phyloP scores from a whole-genome alignment of 139 green algal genomes.

The Micractinium conductrix region DNA sequence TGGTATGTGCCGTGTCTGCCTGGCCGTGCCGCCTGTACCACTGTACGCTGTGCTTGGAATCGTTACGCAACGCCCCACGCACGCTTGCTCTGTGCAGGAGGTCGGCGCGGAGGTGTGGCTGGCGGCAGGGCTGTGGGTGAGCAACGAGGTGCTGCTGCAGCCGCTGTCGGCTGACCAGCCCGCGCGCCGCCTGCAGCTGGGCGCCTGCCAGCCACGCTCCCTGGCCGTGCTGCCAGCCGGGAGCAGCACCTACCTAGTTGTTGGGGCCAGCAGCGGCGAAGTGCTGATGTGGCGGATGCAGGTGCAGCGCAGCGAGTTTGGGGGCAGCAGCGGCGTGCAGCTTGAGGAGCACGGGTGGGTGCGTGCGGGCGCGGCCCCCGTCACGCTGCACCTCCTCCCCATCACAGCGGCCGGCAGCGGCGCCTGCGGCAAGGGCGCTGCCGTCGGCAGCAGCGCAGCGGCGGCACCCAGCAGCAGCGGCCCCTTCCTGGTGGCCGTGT shows the following conservation, averaged over 20 bases:
- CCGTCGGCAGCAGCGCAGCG: not conserved
- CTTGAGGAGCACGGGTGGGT: not conserved
- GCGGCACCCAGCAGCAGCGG: not conserved
- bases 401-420: too few relatives aligned
- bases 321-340: not conserved
- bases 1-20: too few relatives aligned
- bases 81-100: too few relatives aligned
- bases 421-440: not conserved
- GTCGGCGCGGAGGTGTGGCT: slow-evolving; percentile 20
- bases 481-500: slow-evolving; percentile 3
- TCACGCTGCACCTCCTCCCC: slow-evolving; percentile 17
- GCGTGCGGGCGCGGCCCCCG: slow-evolving; percentile 9
- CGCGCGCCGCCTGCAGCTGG: not conserved
- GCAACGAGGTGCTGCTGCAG: slow-evolving; percentile 33
- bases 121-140: slow-evolving; percentile 16
- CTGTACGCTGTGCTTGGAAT: too few relatives aligned
- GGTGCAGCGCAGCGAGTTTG: not conserved
- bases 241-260: not conserved
- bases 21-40: not conserved
- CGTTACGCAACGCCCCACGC: not conserved
- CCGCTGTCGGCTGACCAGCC: slow-evolving; percentile 11
- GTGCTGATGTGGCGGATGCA: slow-evolving; percentile 28
- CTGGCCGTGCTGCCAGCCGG: slow-evolving; percentile 1
- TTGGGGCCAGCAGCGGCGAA: slow-evolving; percentile 25
- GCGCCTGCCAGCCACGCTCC: slow-evolving; percentile 11